These are phyloP conservation scores for Sanguinoderma infundibulare DNA, from an alignment of 1,284 basidiomycete species.

Conservation along the genomic window DNA sequence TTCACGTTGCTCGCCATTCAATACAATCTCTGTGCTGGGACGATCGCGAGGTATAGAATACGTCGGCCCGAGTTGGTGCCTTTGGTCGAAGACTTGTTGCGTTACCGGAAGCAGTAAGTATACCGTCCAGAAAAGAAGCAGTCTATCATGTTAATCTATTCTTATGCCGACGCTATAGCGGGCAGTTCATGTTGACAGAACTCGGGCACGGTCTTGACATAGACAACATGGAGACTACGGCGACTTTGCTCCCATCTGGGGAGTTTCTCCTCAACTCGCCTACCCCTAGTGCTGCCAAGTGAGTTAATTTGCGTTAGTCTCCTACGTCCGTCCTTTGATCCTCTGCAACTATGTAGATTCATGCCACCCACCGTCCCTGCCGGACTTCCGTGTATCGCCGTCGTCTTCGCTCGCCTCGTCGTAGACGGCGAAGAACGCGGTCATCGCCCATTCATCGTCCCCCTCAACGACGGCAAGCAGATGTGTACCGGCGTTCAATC, in stretches of 20 bases:
- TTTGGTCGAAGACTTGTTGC: constrained; percentile 28
- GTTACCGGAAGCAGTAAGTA: constrained; percentile 25
- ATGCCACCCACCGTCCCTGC: constrained; percentile 49
- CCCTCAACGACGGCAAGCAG: constrained; percentile 37
- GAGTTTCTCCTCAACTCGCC: constrained; percentile 44
- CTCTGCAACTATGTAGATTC: constrained; percentile 34
- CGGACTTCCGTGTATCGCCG: constrained; percentile 39
- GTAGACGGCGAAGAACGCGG: constrained; percentile 38
- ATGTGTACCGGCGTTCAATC: constrained; percentile 39
- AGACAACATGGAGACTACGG: constrained; percentile 45
- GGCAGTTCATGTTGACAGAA: constrained; percentile 47
- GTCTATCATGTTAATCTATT: too few relatives aligned
- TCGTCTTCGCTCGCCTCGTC: constrained; percentile 41
- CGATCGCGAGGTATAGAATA: constrained; percentile 39
- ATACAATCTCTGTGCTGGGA: constrained; percentile 48
- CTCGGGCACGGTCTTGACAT: constrained; percentile 48
- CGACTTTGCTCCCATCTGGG: constrained; percentile 38
- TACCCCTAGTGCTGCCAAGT: constrained; percentile 42
- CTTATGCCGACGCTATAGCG: constrained; percentile 30
- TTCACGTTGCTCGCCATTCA: constrained; percentile 45
- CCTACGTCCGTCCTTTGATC: background rate
- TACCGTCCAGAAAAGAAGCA: background rate
- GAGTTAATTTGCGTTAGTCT: constrained; percentile 9
- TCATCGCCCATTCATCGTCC: constrained; percentile 40
- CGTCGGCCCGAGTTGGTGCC: constrained; percentile 37